Base-by-base conservation (phyloP, 345 rosid genomes). In the Arabidopsis suecica region DNA sequence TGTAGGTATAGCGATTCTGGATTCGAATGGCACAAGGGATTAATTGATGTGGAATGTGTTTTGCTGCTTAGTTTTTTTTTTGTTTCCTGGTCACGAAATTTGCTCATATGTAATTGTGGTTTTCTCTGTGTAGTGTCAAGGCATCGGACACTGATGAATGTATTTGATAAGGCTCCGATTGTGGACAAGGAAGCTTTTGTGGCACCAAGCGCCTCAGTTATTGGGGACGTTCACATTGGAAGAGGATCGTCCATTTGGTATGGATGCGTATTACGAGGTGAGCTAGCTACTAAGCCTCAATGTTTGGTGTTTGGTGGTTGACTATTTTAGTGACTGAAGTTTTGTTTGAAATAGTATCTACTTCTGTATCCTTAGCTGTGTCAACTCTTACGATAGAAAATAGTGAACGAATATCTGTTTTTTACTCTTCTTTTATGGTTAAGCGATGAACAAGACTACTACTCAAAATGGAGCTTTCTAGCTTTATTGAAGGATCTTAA, bases 181-280 rank as follows among this genome's bases (percentile, higher is more conserved):
- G 91, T 92, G 38, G 93, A 90, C 74, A 92, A 85, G 87, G 91
- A 82, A 75, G 87, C 93, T 34, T 95, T 95, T 80, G 96, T 95
- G 49, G 97, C 97, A 68, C 97, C 99, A 5, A 86, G 97, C 57
- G 97, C 99, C 38, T 95, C 97, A 33, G 30, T 95, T 75, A 87
- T 89, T 45, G 97, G 99, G 10, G 86, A 95, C 75, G 96, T 91
- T 62, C 93, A 74, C 77, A 87, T 91, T 34, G 97, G 97, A 61
- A 83, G 86, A 66, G 95, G 86, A 65, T 84, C 98, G 8, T 94
- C 97, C 28, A 78, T 94, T 66, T 94, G 97, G 98, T 94, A 91
- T 82, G 96, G 98, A 59, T 94, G 92, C 68, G 98, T 94, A 63
- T 77, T 91, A 68, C 90, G 97, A 85, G 98, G 98, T 94, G 88